Conservation (phyloP, 495 filamentous ascomycete species). For the Penicillium alfredii region DNA sequence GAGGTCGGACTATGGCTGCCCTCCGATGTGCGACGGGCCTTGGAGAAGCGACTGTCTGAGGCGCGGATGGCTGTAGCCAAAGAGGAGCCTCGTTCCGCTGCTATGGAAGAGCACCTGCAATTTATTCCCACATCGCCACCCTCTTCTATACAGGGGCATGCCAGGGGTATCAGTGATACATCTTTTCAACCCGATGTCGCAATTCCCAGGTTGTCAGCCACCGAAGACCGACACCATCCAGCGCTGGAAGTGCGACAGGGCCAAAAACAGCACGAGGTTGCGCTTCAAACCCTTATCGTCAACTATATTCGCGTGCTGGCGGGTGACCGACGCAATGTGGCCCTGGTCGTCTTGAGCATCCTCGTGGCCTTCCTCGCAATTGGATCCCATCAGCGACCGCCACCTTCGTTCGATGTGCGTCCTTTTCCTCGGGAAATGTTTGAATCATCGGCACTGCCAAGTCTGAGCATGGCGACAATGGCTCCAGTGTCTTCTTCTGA, state of each 20-base stretch:
- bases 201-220: constrained; percentile 5
- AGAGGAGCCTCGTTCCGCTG: no score
- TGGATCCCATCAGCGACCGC: constrained; percentile 12
- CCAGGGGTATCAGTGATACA: no score
- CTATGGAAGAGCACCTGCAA: no score
- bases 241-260: not conserved
- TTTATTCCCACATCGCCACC: no score
- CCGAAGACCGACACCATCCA: not conserved
- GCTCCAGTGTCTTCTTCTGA: no score
- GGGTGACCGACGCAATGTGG: constrained; percentile 65
- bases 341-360: constrained; percentile 56
- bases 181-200: constrained; percentile 9
- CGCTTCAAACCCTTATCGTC: constrained; percentile 54
- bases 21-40: constrained; percentile 41
- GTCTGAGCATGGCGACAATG: constrained; percentile 6
- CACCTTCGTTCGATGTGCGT: constrained; percentile 7
- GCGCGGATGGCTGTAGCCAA: no score
- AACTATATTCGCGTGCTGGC: constrained; percentile 64
- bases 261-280: constrained; percentile 24
- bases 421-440: constrained; percentile 15
- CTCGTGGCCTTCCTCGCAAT: constrained; percentile 52
- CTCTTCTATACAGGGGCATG: no score
- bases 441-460: constrained; percentile 1
- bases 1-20: constrained; percentile 74
- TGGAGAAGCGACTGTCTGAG: constrained; percentile 39